phyloP scores from a whole-genome alignment of 768 basidiomycete species.

The Boletus fagicola region DNA sequence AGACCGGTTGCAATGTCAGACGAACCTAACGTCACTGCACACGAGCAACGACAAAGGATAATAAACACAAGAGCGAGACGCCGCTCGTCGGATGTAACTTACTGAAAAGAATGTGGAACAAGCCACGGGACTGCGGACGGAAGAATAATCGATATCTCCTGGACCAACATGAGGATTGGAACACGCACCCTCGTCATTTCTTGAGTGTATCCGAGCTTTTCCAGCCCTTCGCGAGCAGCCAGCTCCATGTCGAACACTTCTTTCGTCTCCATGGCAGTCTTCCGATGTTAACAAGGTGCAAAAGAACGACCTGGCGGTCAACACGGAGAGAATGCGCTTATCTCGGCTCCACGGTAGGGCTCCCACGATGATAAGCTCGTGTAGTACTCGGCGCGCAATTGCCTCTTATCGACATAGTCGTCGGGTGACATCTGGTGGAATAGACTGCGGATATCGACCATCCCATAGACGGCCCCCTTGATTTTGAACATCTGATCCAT shows the following conservation, averaged over 20 bases:
- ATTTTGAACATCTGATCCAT: background rate
- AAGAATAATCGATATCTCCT: background rate
- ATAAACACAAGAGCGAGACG: slow-evolving; percentile 2
- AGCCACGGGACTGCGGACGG: slow-evolving; percentile 43
- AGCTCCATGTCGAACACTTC: slow-evolving; percentile 21
- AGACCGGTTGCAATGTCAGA: background rate
- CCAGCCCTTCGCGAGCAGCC: slow-evolving; percentile 36
- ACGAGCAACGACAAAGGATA: background rate
- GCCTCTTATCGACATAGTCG: background rate
- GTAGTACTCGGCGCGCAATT: background rate
- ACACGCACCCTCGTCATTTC: slow-evolving; percentile 49
- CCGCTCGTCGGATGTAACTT: slow-evolving; percentile 16
- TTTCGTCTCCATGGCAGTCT: slow-evolving; percentile 13
- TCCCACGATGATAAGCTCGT: background rate
- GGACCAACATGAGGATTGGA: background rate
- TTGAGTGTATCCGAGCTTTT: slow-evolving; percentile 55
- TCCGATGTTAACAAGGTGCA: background rate
- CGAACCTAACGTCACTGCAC: slow-evolving; percentile 49
- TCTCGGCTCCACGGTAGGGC: background rate
- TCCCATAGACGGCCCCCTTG: background rate
- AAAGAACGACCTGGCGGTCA: background rate
- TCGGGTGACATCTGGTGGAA: background rate
- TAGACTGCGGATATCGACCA: background rate
- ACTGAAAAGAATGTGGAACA: slow-evolving; percentile 57
- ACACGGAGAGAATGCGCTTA: background rate